These are phyloP conservation scores for Cyclotella cryptica DNA, from an alignment of 108 stramenopile species.

Conservation along the genomic window DNA sequence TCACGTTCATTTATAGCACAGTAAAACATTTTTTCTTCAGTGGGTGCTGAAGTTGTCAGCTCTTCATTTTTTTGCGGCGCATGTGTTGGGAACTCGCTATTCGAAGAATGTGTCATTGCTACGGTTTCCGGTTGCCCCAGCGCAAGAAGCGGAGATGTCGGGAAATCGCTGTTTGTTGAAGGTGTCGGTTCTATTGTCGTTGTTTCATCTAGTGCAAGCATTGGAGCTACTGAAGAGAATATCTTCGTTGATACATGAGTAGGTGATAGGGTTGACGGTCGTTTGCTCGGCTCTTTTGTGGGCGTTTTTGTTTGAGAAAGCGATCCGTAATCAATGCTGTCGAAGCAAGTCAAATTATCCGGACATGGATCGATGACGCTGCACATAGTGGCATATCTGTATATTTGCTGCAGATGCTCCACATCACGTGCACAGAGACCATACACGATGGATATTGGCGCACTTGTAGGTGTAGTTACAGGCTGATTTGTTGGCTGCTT, in stretches of 20 bases:
- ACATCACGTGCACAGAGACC: background rate
- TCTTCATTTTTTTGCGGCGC: background rate
- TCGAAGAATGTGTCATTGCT: background rate
- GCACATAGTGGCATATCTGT: background rate
- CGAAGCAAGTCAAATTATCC: constrained; percentile 6
- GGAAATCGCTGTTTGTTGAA: too few species aligned
- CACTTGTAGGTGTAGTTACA: background rate
- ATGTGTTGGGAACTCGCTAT: background rate
- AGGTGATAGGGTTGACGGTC: too few species aligned
- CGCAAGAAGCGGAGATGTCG: background rate
- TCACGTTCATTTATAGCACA: constrained; percentile 1
- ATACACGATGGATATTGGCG: background rate
- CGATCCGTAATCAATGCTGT: background rate
- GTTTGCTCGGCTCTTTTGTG: background rate
- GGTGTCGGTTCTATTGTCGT: too few species aligned
- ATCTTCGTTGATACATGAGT: too few species aligned
- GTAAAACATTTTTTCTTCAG: background rate
- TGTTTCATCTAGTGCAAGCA: too few species aligned
- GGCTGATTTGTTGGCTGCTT: background rate
- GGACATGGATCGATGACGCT: background rate
- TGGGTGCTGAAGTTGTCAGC: background rate
- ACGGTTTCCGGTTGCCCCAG: background rate
- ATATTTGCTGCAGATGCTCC: background rate
- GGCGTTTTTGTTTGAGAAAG: background rate
- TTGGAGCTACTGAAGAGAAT: too few species aligned